Conservation (phyloP, 2,329 filamentous ascomycete genomes). For the Dendrostoma leiphaemia region DNA sequence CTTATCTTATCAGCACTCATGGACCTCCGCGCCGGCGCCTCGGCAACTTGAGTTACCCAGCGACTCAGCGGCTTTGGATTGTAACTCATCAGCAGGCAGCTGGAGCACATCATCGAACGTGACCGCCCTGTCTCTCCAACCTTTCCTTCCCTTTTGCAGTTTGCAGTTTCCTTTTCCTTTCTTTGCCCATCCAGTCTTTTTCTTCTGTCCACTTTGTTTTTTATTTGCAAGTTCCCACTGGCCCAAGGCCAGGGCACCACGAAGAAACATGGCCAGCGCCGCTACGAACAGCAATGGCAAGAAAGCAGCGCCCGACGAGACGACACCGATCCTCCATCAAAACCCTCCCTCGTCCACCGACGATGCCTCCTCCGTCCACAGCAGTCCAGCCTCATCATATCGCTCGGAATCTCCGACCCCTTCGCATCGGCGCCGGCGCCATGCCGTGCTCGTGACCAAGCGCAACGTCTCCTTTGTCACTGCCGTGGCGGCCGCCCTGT, state of each 20-base stretch:
- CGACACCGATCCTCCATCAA: constrained; percentile 5
- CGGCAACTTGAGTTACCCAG: neutral
- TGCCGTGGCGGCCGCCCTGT: constrained; percentile 15
- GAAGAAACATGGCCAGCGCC: constrained; percentile 8
- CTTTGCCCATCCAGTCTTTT: neutral
- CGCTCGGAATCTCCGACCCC: constrained; percentile 16
- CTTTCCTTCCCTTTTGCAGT: neutral
- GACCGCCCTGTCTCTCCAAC: neutral
- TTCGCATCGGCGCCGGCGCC: constrained; percentile 5
- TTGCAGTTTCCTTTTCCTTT: no score
- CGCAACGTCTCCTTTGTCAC: constrained; percentile 22
- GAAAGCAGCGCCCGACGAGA: neutral
- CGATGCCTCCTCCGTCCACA: constrained; percentile 12
- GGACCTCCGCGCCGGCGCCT: constrained; percentile 3
- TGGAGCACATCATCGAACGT: no score
- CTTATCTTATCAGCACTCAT: constrained; percentile 11
- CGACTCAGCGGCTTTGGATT: no score
- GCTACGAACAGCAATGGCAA: neutral
- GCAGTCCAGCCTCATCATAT: constrained; percentile 16
- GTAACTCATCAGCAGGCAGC: no score
- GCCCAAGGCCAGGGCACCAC: neutral
- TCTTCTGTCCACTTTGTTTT: neutral
- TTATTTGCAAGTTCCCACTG: neutral
- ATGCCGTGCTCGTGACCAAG: constrained; percentile 11
- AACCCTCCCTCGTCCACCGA: constrained; percentile 8